A percentile compares a stretch with the other conserved stretches of the same genome.
Conservation (phyloP, 2,329 filamentous ascomycete species). For the Microdochium paspali region DNA sequence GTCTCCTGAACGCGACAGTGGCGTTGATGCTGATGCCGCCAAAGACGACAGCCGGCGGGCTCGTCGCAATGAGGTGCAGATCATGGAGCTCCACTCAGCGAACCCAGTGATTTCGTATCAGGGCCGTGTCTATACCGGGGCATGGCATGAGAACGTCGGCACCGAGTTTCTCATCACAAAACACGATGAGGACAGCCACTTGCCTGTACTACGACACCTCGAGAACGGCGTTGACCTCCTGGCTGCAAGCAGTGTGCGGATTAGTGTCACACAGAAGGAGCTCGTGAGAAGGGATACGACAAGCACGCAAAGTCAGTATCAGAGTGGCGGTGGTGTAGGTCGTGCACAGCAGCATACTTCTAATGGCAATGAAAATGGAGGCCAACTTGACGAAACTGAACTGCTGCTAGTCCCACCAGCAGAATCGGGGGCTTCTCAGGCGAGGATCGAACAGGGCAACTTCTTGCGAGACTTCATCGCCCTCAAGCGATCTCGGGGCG, state of each 20-base stretch:
- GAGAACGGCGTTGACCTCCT: conserved; percentile 59
- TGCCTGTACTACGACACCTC: conserved; percentile 40
- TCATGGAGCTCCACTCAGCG: conserved; percentile 69
- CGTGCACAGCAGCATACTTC: conserved; percentile 12
- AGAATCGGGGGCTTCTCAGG: conserved; percentile 37
- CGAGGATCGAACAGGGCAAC: conserved; percentile 22
- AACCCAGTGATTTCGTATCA: conserved; percentile 75
- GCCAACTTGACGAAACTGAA: conserved; percentile 14
- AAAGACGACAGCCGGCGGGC: conserved; percentile 9
- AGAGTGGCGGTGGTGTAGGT: conserved; percentile 5
- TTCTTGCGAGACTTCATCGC: conserved; percentile 60
- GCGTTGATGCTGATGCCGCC: conserved; percentile 2
- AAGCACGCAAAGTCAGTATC: background rate
- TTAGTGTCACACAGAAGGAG: conserved; percentile 57
- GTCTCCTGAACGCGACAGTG: conserved; percentile 12
- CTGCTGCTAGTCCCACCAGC: conserved; percentile 31
- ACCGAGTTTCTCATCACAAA: conserved; percentile 69
- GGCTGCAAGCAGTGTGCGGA: conserved; percentile 58
- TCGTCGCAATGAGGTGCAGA: conserved; percentile 50
- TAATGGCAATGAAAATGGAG: conserved; percentile 2
- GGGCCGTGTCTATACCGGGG: conserved; percentile 67
- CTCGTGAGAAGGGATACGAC: conserved; percentile 35
- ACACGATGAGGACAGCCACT: conserved; percentile 27
- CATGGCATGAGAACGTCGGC: conserved; percentile 76
- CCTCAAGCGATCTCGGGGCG: conserved; percentile 54